Percentiles rank a stretch among this genome's conserved stretches.
Evolutionary conservation across 2,329 filamentous ascomycete species (phyloP).

Genomic region (Fusarium sacchari): DNA sequence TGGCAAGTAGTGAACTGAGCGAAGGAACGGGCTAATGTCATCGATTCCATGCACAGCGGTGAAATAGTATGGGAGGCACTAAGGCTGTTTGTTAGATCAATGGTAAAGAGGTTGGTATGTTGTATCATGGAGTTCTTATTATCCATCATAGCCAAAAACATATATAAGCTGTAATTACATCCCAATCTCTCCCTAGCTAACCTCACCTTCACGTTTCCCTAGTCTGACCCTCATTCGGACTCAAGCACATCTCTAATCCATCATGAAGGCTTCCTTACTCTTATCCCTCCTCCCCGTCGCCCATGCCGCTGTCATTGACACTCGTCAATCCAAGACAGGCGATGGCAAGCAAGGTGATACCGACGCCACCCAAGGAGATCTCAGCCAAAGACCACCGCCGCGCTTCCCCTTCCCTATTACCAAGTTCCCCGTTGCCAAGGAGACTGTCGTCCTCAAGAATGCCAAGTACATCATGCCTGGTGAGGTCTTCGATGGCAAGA

Average conservation of each 20-base stretch:
- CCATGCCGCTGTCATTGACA: conserved; percentile 23
- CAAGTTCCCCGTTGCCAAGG: conserved; percentile 44
- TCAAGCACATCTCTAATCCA: background rate
- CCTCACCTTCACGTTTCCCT: background rate
- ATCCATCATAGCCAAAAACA: background rate
- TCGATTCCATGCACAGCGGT: background rate
- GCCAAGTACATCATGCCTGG: conserved; percentile 48
- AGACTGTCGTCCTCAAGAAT: conserved; percentile 41
- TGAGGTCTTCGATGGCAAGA: conserved; percentile 48
- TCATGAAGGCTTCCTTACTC: conserved; percentile 41
- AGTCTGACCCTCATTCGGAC: fast-evolving
- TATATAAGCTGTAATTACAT: background rate
- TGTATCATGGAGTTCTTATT: too few species aligned
- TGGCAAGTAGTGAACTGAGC: background rate
- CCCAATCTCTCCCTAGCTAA: fast-evolving
- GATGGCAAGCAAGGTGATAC: conserved; percentile 37
- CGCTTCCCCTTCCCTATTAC: conserved; percentile 46
- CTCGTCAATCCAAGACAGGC: conserved; percentile 35
- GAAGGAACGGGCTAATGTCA: background rate
- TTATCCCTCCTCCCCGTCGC: conserved; percentile 36
- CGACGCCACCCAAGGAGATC: conserved; percentile 42
- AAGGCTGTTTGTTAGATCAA: fast-evolving
- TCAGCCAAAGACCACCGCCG: conserved; percentile 42
- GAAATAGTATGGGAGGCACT: fast-evolving
- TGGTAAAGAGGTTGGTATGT: background rate